phyloP scores from a whole-genome alignment of 192 early-diverging fungal species.

The Coemansia sp. region DNA sequence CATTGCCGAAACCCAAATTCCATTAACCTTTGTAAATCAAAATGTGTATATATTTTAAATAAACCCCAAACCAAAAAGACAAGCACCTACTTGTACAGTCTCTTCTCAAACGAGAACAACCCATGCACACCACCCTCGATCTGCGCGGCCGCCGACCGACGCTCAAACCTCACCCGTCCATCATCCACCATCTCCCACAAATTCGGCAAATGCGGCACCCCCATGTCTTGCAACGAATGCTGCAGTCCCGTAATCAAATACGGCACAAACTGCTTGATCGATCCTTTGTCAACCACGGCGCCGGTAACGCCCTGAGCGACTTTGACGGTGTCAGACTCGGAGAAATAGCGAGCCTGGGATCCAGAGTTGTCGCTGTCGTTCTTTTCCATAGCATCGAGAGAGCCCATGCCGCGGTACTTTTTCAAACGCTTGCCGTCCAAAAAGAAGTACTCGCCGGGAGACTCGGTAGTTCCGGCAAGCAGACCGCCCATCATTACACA shows the following conservation, averaged over 20 bases:
- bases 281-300: slow-evolving; percentile 96
- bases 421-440: slow-evolving; percentile 95
- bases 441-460: slow-evolving; percentile 98
- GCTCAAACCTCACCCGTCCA: slow-evolving; percentile 89
- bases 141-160: slow-evolving; percentile 90
- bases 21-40: too few relatives aligned
- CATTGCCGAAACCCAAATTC: too few relatives aligned
- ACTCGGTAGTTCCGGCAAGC: slow-evolving; percentile 92
- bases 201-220: slow-evolving; percentile 63
- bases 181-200: slow-evolving; percentile 67
- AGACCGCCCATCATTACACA: slow-evolving; percentile 99
- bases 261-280: slow-evolving; percentile 87
- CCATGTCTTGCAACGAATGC: slow-evolving; percentile 98
- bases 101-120: slow-evolving; percentile 81
- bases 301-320: slow-evolving; percentile 98
- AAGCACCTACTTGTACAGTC: slow-evolving; percentile 57
- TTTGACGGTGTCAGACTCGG: slow-evolving; percentile 95
- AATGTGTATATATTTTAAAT: too few relatives aligned
- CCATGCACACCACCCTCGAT: slow-evolving; percentile 96
- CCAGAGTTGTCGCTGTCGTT: slow-evolving; percentile 65
- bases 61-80: not conserved
- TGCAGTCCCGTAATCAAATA: slow-evolving; percentile 94
- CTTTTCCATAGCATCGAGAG: slow-evolving; percentile 91
- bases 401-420: slow-evolving; percentile 99
- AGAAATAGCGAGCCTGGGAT: slow-evolving; percentile 89